These are phyloP conservation scores for Kalanchoe fedtschenkoi DNA, from an alignment of 164 flowering plant species.

Conservation along the genomic window DNA sequence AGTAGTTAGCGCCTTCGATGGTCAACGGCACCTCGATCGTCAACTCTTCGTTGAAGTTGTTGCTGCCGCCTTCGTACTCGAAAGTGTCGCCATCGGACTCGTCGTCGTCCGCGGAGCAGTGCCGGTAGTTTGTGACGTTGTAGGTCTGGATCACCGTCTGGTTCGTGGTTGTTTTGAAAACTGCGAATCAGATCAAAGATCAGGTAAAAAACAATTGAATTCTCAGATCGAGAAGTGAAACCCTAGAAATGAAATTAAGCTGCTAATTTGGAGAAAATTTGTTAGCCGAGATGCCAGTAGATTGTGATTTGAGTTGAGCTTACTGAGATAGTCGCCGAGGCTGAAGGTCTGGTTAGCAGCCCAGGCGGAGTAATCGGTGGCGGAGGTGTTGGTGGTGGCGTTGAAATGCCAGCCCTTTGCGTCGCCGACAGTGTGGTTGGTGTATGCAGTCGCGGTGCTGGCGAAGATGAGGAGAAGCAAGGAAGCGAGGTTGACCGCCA, in stretches of 20 bases:
- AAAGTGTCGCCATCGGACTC: constrained; percentile 40
- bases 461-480: too few species aligned
- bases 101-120: constrained; percentile 41
- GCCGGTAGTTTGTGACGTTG: constrained; percentile 52
- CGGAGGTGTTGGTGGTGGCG: constrained; percentile 34
- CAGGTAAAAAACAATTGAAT: too few species aligned
- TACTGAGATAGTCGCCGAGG: constrained; percentile 83
- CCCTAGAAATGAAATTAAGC: neutral
- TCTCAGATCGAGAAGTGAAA: neutral
- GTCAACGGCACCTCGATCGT: constrained; percentile 53
- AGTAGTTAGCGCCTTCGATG: constrained; percentile 43
- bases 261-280: neutral
- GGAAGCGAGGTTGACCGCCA: constrained; percentile 13
- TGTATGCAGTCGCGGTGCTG: constrained; percentile 30
- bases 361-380: constrained; percentile 56
- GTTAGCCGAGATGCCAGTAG: neutral
- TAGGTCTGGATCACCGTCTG: constrained; percentile 74
- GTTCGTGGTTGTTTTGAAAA: constrained; percentile 63
- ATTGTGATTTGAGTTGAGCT: constrained; percentile 5
- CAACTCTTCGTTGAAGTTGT: constrained; percentile 18
- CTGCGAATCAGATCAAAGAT: constrained; percentile 17
- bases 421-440: constrained; percentile 78
- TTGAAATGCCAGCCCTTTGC: constrained; percentile 70
- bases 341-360: constrained; percentile 52
- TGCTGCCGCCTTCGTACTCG: constrained; percentile 25